Evolutionary conservation across 352 stramenopile genomes (phyloP).

Genomic region (Pythium aristosporum): DNA sequence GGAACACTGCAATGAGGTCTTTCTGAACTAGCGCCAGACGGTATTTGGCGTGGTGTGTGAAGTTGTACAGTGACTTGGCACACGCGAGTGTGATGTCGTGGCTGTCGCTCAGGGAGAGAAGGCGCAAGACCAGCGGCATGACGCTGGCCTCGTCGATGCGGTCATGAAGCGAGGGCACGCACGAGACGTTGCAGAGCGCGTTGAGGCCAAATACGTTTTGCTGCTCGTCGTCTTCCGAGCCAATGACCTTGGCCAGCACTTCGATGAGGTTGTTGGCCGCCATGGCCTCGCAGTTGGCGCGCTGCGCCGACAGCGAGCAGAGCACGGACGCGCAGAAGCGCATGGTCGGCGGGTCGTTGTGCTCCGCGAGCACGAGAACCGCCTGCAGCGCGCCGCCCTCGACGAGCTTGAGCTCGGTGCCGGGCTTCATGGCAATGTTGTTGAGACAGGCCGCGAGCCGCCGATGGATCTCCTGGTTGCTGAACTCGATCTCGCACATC

Average conservation of each 20-base stretch:
- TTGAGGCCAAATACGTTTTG: slow-evolving; percentile 75
- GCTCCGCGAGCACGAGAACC: slow-evolving; percentile 66
- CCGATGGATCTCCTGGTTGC: slow-evolving; percentile 73
- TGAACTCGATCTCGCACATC: slow-evolving; percentile 85
- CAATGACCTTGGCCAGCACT: slow-evolving; percentile 61
- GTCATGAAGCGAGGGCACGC: slow-evolving; percentile 57
- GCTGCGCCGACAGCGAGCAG: slow-evolving; percentile 65
- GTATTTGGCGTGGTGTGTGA: slow-evolving; percentile 60
- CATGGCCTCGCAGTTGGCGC: slow-evolving; percentile 76
- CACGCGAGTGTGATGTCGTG: slow-evolving; percentile 60
- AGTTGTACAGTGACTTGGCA: slow-evolving; percentile 67
- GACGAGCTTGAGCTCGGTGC: slow-evolving; percentile 59
- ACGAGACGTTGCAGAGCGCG: slow-evolving; percentile 78
- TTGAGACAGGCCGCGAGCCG: slow-evolving; percentile 72
- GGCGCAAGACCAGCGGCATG: slow-evolving; percentile 46
- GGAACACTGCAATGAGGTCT: slow-evolving; percentile 46
- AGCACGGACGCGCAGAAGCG: slow-evolving; percentile 71
- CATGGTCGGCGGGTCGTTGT: slow-evolving; percentile 69
- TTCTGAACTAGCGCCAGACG: slow-evolving; percentile 61
- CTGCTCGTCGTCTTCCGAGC: slow-evolving; percentile 41
- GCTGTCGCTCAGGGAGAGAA: slow-evolving; percentile 45
- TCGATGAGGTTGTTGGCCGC: slow-evolving; percentile 62
- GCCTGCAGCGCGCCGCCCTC: slow-evolving; percentile 65
- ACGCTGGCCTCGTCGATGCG: slow-evolving; percentile 62
- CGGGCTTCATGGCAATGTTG: slow-evolving; percentile 64